Evolutionary conservation across 352 stramenopile genomes (phyloP).

Genomic region (Phytopythium helicoides): DNA sequence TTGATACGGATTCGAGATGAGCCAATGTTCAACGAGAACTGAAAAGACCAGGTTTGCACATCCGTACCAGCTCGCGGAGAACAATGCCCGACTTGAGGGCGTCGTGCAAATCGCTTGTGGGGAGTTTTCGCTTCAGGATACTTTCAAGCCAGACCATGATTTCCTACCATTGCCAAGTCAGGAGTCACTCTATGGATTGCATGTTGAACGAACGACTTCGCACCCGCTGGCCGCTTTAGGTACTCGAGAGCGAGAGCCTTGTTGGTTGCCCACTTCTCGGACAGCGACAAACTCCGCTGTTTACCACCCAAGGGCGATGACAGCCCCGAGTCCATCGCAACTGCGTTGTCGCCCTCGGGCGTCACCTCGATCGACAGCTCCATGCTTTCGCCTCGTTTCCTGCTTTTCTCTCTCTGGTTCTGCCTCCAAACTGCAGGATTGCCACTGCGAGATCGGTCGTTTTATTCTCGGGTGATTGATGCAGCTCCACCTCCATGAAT

Average conservation of each 20-base stretch:
- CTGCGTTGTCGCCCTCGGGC: conserved; percentile 25
- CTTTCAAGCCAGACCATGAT: conserved; percentile 72
- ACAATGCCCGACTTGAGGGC: conserved; percentile 73
- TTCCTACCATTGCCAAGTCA: conserved; percentile 30
- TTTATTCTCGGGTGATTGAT: no score
- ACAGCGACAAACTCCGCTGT: conserved; percentile 62
- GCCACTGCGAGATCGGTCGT: no score
- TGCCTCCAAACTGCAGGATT: no score
- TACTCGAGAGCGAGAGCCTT: conserved; percentile 74
- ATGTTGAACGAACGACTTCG: no score
- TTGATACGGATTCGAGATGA: conserved; percentile 3
- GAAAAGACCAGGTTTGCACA: no score
- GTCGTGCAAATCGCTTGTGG: conserved; percentile 55
- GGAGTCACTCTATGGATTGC: no score
- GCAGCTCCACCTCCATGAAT: no score
- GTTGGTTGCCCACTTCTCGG: conserved; percentile 74
- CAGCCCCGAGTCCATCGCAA: conserved; percentile 15
- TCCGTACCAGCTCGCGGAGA: conserved; percentile 65
- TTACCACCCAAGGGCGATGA: conserved; percentile 61
- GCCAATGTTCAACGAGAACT: no score
- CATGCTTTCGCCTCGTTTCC: conserved; percentile 19
- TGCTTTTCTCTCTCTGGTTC: conserved; percentile 7
- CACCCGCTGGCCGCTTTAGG: conserved; percentile 63
- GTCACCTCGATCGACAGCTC: conserved; percentile 36
- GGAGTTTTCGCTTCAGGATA: conserved; percentile 55